Percentiles rank a stretch among this genome's conserved stretches.
phyloP scores from a whole-genome alignment of 768 basidiomycete genomes.

The Mycena crocata region DNA sequence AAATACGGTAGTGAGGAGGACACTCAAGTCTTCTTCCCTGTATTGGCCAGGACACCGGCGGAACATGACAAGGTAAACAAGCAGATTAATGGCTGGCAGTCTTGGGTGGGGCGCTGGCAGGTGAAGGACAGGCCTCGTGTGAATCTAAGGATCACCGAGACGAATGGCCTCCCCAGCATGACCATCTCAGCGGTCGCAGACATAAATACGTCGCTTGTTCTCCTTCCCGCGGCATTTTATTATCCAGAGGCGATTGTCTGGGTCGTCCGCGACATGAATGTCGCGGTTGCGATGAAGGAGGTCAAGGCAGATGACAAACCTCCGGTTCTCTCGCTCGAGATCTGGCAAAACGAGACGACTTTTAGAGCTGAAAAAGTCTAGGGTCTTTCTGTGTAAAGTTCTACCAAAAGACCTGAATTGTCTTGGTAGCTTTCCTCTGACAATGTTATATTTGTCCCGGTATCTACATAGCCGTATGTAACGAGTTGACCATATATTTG shows the following conservation, averaged over 20 bases:
- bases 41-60: constrained; percentile 7
- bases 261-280: constrained; percentile 22
- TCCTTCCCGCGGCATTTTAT: constrained; percentile 19
- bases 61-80: constrained; percentile 1
- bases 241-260: background rate
- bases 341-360: constrained; percentile 15
- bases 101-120: constrained; percentile 16
- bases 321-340: constrained; percentile 15
- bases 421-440: no score
- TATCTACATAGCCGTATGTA: no score
- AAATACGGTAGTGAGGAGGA: background rate
- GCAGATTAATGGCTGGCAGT: constrained; percentile 21
- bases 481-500: no score
- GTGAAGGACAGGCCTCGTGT: constrained; percentile 10
- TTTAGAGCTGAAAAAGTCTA: constrained; percentile 7
- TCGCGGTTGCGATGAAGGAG: constrained; percentile 19
- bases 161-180: background rate
- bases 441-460: no score
- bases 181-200: constrained; percentile 1
- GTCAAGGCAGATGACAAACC: background rate
- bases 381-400: no score
- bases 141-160: constrained; percentile 2
- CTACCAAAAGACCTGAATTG: no score
- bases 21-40: constrained; percentile 5
- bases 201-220: background rate